Evolutionary conservation across 148 eudicot species (phyloP), one percentile per base, ranked within the genome.

Genomic region (Persicaria maculosa): DNA sequence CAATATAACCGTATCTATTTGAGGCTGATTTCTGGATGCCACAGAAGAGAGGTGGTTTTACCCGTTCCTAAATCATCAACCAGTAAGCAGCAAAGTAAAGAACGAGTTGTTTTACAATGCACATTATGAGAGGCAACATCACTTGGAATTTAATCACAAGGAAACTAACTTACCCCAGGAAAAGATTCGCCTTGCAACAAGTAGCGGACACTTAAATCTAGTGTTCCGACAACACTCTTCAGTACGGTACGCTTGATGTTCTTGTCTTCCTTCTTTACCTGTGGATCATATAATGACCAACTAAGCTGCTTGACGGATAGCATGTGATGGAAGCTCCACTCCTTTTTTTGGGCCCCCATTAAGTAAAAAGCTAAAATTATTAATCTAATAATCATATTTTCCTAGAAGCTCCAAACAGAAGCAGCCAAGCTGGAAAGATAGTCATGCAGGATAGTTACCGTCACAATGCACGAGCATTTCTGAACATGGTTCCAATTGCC

Each of bases 151-250:
- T 40, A 9, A 15, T 43, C 7, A 65, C 40, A 46, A 65, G 4
- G 47, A 65, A 46, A 65, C 6, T 17, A 65, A 40, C n/a, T 79
- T 80, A 93, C 97, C 98, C 93, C 90, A 5, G 97, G 95, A 77
- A 84, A 93, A 64, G 94, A 81, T 78, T 89, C 89, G 50, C 90
- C 91, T 19, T 83, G 87, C 79, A 84, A 76, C 81, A 93, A 77
- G 81, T 77, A 61, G 12, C 84, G 77, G 40, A 87, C 89, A 84
- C 85, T 86, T 81, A 93, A 78, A 83, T 91, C 97, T 72, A 91
- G 78, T 8, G 98, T 93, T 74, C 93, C 98, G n/a, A 89, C 92
- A 1, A 93, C 83, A 76, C 85, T 89, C 87, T 91, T 86, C 31
- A 86, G 73, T 20, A 85, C 78, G 4, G 83, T 84, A 73, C 77